Base-by-base conservation (phyloP, 495 filamentous ascomycete genomes). In the Aspergillus nidulans region DNA sequence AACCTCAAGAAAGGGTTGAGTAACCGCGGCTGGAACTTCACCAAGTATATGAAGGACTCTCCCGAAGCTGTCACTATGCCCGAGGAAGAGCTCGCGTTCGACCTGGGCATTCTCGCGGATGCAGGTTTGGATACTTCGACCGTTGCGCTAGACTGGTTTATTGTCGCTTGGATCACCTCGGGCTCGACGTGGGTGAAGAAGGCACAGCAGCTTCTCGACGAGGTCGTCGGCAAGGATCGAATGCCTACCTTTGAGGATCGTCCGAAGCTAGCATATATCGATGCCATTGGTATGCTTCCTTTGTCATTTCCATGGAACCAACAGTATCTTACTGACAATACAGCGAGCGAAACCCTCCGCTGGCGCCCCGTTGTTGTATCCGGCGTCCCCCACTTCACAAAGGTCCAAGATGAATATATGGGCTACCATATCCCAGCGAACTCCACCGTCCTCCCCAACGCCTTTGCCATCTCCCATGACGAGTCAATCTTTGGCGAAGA, bases 91-190 rank as follows among this genome's bases (percentile, higher is more conserved):
- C 49, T 69, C 8, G 58, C 64, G 0, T 72, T 70, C 53, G 58
- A 69, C 1, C 50, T 76, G 8, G 74, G 74, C 3, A 69, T 69
- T 19, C 56, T 73, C 42, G 63, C 59, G 23, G 66, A 76, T n/a
- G 73, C 69, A 7, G 72, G 69, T 13, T 58, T 63, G 23, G 65
- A 73, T 24, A 75, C 75, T 0, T 68, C 69, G 7, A 60, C 68
- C 9, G 57, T 80, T 19, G 60, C 69, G 24, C 73, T 76, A 32
- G 62, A 66, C 26, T 81, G 76, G 76, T 53, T 68, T 6, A 76
- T 81, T 3, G 43, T 46, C 15, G 43, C 24, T 1, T 46, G 43
- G 43, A 26, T 46, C 6, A 46, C 43, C 3, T 46, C 43, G 6
- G 50, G 59, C 69, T 49, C 59, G 65, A 36, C 68, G 77, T 51